A percentile compares a stretch with the other conserved stretches of the same genome.
Evolutionary conservation across 768 basidiomycete species (phyloP).

Genomic region (Kwoniella europaea): DNA sequence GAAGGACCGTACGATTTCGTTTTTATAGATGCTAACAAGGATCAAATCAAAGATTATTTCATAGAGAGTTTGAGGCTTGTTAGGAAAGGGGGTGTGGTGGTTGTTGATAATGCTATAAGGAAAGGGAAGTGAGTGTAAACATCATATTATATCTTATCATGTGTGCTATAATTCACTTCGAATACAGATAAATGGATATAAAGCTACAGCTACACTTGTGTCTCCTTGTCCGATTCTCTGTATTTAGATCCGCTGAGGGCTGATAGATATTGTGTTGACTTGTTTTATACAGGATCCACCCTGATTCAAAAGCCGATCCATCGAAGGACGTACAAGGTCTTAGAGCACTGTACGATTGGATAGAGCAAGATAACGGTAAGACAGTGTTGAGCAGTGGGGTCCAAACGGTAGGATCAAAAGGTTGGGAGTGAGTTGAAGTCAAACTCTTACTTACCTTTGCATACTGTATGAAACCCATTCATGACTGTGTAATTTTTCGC

Average conservation of each 20-base stretch:
- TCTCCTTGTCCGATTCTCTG: no score
- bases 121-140: conserved; percentile 37
- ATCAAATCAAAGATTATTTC: conserved; percentile 66
- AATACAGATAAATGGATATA: no score
- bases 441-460: no score
- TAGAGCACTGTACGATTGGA: conserved; percentile 49
- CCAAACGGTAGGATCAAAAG: conserved; percentile 50
- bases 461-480: neutral
- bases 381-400: conserved; percentile 44
- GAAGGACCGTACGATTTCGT: conserved; percentile 65
- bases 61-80: conserved; percentile 68
- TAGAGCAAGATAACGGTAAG: conserved; percentile 45
- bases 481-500: neutral
- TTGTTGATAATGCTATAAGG: conserved; percentile 51
- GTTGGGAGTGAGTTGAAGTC: conserved; percentile 38
- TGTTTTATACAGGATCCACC: conserved; percentile 21
- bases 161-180: no score
- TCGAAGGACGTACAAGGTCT: conserved; percentile 34
- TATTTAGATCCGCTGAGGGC: no score
- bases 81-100: conserved; percentile 67
- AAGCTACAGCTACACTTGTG: no score
- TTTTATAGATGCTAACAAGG: conserved; percentile 77
- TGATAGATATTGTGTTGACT: no score
- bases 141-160: neutral
- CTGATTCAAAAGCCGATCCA: conserved; percentile 26